These are phyloP conservation scores for Diplocarpon rosae DNA, from an alignment of 2,329 filamentous ascomycete species.

Conservation along the genomic window DNA sequence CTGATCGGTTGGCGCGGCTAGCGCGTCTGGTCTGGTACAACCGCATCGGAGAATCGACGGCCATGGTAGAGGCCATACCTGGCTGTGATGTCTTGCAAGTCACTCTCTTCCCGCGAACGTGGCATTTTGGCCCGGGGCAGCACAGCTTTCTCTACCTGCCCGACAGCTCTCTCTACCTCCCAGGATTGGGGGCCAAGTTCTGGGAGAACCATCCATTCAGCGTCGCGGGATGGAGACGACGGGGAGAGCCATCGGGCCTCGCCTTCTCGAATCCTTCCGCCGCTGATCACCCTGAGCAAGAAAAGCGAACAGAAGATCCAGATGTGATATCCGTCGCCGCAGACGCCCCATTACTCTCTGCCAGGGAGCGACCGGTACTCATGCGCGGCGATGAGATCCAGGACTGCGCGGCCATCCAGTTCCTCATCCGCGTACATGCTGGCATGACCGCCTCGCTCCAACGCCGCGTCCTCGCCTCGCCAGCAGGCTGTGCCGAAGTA, in stretches of 20 bases:
- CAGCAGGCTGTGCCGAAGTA: background rate
- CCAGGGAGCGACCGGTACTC: background rate
- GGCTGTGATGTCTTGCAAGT: slow-evolving; percentile 1
- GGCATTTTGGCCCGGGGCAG: slow-evolving; percentile 1
- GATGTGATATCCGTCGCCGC: background rate
- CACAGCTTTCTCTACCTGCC: slow-evolving; percentile 2
- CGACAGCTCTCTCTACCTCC: background rate
- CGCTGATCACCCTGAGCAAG: background rate
- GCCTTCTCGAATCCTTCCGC: background rate
- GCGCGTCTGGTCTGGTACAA: slow-evolving; percentile 24
- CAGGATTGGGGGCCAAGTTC: background rate
- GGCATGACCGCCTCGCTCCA: slow-evolving; percentile 1
- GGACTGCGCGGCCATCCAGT: background rate
- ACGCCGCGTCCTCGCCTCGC: background rate
- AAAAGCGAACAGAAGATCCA: background rate
- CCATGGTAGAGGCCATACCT: background rate
- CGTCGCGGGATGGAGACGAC: slow-evolving; percentile 1
- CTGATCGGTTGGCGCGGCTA: slow-evolving; percentile 34
- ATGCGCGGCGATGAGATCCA: background rate
- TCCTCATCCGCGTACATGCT: slow-evolving; percentile 1
- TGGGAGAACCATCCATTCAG: slow-evolving; percentile 6
- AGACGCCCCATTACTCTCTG: background rate
- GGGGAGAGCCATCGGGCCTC: background rate
- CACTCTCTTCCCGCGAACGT: background rate
- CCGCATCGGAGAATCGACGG: background rate